These are phyloP conservation scores for Penicillium canescens DNA, from an alignment of 495 filamentous ascomycete species.

Conservation along the genomic window DNA sequence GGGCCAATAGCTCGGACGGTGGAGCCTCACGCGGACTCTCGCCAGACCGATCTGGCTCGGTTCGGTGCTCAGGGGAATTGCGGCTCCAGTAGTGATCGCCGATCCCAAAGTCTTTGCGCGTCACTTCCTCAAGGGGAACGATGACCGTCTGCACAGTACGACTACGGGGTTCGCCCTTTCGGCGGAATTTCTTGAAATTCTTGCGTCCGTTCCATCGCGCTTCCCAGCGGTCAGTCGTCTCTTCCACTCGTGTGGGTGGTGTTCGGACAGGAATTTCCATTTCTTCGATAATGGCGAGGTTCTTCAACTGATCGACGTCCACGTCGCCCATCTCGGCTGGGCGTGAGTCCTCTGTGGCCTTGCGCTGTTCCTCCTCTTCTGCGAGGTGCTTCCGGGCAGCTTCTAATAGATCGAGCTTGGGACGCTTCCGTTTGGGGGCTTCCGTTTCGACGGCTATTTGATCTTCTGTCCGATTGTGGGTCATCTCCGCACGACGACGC, in stretches of 20 bases:
- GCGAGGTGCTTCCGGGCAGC: conserved; percentile 67
- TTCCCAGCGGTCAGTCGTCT: conserved; percentile 72
- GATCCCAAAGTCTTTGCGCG: conserved; percentile 76
- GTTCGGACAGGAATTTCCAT: conserved; percentile 59
- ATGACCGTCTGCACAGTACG: conserved; percentile 62
- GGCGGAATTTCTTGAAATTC: conserved; percentile 92
- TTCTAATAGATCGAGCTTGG: conserved; percentile 70
- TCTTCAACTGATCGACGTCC: conserved; percentile 69
- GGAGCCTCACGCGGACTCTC: conserved; percentile 1
- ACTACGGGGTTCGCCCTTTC: conserved; percentile 51
- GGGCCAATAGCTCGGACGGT: conserved; percentile 13
- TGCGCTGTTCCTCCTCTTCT: conserved; percentile 44
- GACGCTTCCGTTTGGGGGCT: conserved; percentile 41
- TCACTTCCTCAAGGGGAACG: conserved; percentile 76
- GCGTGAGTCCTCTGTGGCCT: conserved; percentile 47
- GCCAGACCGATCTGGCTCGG: conserved; percentile 20
- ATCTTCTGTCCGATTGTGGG: conserved; percentile 12
- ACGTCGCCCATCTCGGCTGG: conserved; percentile 56
- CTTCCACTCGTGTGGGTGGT: conserved; percentile 28
- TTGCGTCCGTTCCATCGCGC: conserved; percentile 91
- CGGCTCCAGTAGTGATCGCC: conserved; percentile 78
- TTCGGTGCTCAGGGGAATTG: conserved; percentile 26
- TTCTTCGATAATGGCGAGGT: conserved; percentile 76
- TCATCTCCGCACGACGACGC: conserved; percentile 49
- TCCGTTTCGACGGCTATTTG: conserved; percentile 16